Evolutionary conservation across 257 asterid genomes (phyloP).

Genomic region (Solanum clarkiae): DNA sequence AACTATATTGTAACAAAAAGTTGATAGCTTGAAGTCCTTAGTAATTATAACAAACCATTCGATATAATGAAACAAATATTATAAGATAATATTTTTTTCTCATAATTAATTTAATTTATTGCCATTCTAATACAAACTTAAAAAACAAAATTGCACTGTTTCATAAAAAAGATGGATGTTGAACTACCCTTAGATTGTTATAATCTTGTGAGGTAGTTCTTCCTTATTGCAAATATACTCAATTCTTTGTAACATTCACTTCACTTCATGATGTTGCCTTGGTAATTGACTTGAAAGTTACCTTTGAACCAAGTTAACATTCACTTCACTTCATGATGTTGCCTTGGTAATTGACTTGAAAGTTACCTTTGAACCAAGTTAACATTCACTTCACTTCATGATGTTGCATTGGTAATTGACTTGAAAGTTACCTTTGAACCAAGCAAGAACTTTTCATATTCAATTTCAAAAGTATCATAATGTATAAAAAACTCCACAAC

Average conservation of each 20-base stretch:
- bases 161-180: background rate
- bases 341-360: constrained; percentile 34
- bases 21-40: too few species aligned
- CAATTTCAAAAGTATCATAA: constrained; percentile 9
- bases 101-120: background rate
- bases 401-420: constrained; percentile 23
- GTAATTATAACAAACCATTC: background rate
- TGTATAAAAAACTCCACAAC: constrained; percentile 12
- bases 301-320: constrained; percentile 27
- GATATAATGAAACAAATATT: background rate
- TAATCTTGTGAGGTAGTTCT: constrained; percentile 5
- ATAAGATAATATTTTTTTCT: background rate
- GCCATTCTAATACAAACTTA: background rate
- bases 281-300: constrained; percentile 35
- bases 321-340: background rate
- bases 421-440: constrained; percentile 45
- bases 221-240: background rate
- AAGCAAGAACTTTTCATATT: background rate
- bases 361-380: constrained; percentile 40
- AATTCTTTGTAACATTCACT: background rate
- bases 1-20: too few species aligned
- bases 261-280: constrained; percentile 4
- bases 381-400: background rate
- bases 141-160: background rate
- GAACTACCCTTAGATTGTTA: background rate